Conservation (phyloP, 2,329 filamentous ascomycete species). For the Sarocladium brachiariae region DNA sequence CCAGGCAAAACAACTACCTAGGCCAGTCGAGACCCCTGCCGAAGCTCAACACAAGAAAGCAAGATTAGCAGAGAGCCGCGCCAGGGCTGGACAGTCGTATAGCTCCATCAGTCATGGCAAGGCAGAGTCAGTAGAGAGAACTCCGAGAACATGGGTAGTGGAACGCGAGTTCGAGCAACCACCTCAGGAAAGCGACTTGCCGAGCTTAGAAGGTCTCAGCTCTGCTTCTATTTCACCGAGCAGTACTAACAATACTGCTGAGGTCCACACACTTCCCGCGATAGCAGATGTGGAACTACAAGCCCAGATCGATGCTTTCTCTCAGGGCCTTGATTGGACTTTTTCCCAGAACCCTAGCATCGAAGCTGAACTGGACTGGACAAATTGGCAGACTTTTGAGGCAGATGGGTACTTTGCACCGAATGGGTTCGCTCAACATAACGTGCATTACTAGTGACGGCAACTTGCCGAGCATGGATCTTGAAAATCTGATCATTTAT, state of each 20-base stretch:
- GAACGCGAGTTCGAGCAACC: not conserved
- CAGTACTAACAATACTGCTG: not conserved
- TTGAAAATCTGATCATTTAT: not conserved
- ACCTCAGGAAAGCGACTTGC: not conserved
- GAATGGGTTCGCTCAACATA: not conserved
- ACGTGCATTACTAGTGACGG: not conserved
- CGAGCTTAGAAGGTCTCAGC: not conserved
- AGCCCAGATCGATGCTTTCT: not conserved
- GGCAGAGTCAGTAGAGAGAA: not conserved
- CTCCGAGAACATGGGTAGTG: not conserved
- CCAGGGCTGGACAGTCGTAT: not conserved
- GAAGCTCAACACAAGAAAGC: not conserved
- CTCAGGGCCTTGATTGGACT: slow-evolving; percentile 3
- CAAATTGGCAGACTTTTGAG: slow-evolving; percentile 2
- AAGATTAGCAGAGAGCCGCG: not conserved
- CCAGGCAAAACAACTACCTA: slow-evolving; percentile 5
- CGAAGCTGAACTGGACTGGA: not conserved
- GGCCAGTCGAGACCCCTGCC: not conserved
- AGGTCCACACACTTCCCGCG: not conserved
- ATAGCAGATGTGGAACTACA: not conserved
- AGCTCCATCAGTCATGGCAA: not conserved
- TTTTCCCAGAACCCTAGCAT: not conserved
- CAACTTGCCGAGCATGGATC: not conserved
- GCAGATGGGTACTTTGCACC: not conserved
- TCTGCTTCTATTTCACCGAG: slow-evolving; percentile 4